Conservation (phyloP, 2,329 filamentous ascomycete species). For the Fusarium guadeloupense region DNA sequence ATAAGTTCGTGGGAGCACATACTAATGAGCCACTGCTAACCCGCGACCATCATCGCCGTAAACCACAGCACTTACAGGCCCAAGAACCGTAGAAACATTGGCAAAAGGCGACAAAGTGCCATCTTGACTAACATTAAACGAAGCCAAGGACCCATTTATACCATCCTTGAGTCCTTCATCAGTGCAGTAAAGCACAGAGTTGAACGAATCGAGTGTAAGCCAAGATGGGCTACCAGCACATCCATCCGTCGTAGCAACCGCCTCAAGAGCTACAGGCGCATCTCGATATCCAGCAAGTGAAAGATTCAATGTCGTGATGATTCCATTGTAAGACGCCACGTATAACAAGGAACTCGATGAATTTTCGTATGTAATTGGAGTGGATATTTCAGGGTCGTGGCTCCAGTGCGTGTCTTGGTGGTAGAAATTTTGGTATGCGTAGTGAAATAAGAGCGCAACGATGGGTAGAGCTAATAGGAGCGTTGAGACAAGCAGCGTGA, state of each 20-base stretch:
- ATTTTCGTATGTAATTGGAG: background rate
- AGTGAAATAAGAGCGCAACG: slow-evolving; percentile 29
- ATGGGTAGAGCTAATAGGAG: slow-evolving; percentile 28
- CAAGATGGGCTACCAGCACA: slow-evolving; percentile 68
- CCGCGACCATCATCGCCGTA: slow-evolving; percentile 55
- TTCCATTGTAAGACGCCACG: slow-evolving; percentile 59
- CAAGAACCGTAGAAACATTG: slow-evolving; percentile 48
- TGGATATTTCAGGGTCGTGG: slow-evolving; percentile 9
- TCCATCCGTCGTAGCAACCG: slow-evolving; percentile 53
- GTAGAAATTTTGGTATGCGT: slow-evolving; percentile 20
- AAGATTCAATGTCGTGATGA: slow-evolving; percentile 59
- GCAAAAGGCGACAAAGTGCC: slow-evolving; percentile 53
- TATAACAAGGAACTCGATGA: slow-evolving; percentile 49
- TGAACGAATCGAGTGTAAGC: slow-evolving; percentile 64
- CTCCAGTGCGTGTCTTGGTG: slow-evolving; percentile 10
- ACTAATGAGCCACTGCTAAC: slow-evolving; percentile 59
- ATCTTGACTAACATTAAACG: slow-evolving; percentile 50
- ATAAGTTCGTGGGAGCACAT: slow-evolving; percentile 37
- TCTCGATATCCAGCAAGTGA: slow-evolving; percentile 36
- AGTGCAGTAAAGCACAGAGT: slow-evolving; percentile 65
- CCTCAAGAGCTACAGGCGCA: slow-evolving; percentile 47
- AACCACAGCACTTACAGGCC: slow-evolving; percentile 55
- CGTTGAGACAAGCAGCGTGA: slow-evolving; percentile 5
- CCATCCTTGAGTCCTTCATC: slow-evolving; percentile 62
- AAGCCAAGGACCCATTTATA: slow-evolving; percentile 58